phyloP scores from a whole-genome alignment of 2,329 filamentous ascomycete genomes.

The Zymoseptoria brevis region DNA sequence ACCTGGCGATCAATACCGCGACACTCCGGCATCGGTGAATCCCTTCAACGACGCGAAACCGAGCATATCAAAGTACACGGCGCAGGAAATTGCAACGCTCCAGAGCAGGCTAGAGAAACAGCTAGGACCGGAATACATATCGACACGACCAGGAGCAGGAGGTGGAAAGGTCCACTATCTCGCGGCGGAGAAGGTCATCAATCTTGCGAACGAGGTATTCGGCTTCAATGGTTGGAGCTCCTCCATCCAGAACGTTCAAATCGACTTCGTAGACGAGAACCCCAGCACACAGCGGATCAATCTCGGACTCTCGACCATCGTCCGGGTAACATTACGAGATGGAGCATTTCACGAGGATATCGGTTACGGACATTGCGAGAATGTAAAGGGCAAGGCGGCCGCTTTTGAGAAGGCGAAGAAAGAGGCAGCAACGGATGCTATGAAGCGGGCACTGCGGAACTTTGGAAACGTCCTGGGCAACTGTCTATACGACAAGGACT shows the following conservation, averaged over 20 bases:
- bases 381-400: slow-evolving; percentile 86
- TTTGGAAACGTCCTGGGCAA: slow-evolving; percentile 98
- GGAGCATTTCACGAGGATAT: slow-evolving; percentile 98
- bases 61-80: slow-evolving; percentile 72
- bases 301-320: slow-evolving; percentile 80
- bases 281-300: slow-evolving; percentile 69
- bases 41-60: slow-evolving; percentile 69
- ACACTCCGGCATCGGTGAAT: slow-evolving; percentile 48
- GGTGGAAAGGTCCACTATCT: slow-evolving; percentile 88
- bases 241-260: slow-evolving; percentile 86
- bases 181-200: slow-evolving; percentile 93
- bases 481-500: slow-evolving; percentile 96
- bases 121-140: slow-evolving; percentile 92
- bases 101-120: slow-evolving; percentile 84
- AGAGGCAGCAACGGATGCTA: slow-evolving; percentile 86
- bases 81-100: slow-evolving; percentile 81
- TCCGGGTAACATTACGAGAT: slow-evolving; percentile 82
- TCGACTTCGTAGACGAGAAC: slow-evolving; percentile 91
- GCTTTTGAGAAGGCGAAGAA: slow-evolving; percentile 99
- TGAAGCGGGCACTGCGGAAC: slow-evolving; percentile 81
- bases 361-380: slow-evolving; percentile 93
- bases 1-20: slow-evolving; percentile 31
- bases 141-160: slow-evolving; percentile 70
- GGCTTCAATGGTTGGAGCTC: slow-evolving; percentile 98
- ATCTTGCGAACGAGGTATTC: slow-evolving; percentile 88